Percentiles rank a stretch among this genome's conserved stretches.
phyloP scores from a whole-genome alignment of 768 basidiomycete species.

The Amanita pallidorosea region DNA sequence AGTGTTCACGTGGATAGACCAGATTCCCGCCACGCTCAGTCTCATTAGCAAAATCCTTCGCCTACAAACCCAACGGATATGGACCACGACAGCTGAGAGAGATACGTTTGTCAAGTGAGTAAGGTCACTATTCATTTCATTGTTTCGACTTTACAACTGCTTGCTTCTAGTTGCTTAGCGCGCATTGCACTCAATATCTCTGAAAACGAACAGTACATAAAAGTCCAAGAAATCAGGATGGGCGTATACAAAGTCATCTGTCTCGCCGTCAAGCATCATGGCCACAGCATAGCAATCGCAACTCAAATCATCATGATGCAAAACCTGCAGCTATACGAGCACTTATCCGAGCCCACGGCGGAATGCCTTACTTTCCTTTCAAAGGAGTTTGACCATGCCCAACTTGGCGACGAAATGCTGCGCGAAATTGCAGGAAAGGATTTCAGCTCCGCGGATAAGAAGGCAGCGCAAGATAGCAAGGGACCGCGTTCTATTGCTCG shows the following conservation, averaged over 20 bases:
- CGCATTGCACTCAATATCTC: constrained; percentile 80
- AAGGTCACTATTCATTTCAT: not conserved
- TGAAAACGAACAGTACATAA: constrained; percentile 86
- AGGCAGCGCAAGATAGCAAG: constrained; percentile 65
- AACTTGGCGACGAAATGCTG: constrained; percentile 85
- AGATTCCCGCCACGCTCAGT: constrained; percentile 59
- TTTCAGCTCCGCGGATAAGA: constrained; percentile 32
- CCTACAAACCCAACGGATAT: constrained; percentile 65
- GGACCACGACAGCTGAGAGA: constrained; percentile 79
- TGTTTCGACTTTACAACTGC: not conserved
- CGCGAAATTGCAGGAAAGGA: constrained; percentile 74
- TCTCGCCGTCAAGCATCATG: constrained; percentile 84
- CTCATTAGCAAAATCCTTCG: constrained; percentile 66
- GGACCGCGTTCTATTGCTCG: constrained; percentile 76
- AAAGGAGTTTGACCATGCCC: constrained; percentile 80
- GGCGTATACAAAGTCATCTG: constrained; percentile 87
- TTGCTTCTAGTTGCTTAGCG: constrained; percentile 62
- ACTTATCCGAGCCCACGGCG: constrained; percentile 89
- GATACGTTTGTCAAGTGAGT: constrained; percentile 80
- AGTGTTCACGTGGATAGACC: constrained; percentile 69
- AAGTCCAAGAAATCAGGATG: constrained; percentile 53
- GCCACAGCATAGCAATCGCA: constrained; percentile 63
- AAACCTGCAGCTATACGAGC: constrained; percentile 87
- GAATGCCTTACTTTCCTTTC: constrained; percentile 74
- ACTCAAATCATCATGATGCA: constrained; percentile 91